Base-by-base conservation (phyloP, 768 basidiomycete species). In the Collybia mongolica region DNA sequence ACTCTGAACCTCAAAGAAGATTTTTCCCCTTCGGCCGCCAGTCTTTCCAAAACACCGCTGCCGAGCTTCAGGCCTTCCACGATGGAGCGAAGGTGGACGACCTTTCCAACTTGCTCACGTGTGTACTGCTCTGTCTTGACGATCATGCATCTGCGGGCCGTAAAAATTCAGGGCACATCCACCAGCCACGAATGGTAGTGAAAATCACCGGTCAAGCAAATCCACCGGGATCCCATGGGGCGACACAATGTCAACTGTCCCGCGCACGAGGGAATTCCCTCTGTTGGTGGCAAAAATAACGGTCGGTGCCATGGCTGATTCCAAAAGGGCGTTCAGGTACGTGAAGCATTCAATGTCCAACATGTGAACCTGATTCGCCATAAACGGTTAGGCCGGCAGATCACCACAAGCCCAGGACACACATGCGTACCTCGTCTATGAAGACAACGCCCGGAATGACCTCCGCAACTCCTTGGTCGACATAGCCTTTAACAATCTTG, bases 301-400 rank as follows among this genome's bases (percentile, higher is more conserved):
- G 3, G 97, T 97, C 0, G 97, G 97, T 2, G 97, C 94, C 86
- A 99, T 93, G 2, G 91, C 85, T 0, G 93, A 94, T 69, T 98
- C 97, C 40, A 99, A 80, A 7, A 98, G 81, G 9, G 93, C 87
- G 68, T 98, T 98, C 32, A 99, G 81, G 71, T 96, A 99, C 4
- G 97, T 98, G 75, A 98, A 99, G 68, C 95, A 98, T 67, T 99
- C 97, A 61, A 98, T 95, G 67, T 99, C 97, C 53, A 99, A 84
- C 96, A 98, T 98, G 72, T 99, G 97, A 19, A 98, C 96, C 94
- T 97, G 60, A 36, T 23, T 15, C 23, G 18, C 29, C 20, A 38
- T 8, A 44, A 45, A 48, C 12, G 28, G 36, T 57, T 46, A 61
- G 35, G 48, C 38, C 17, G 36, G 19, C 26, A 32, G 26, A 36